Conservation (phyloP, 2,329 filamentous ascomycete genomes). For the Massarina eburnea region DNA sequence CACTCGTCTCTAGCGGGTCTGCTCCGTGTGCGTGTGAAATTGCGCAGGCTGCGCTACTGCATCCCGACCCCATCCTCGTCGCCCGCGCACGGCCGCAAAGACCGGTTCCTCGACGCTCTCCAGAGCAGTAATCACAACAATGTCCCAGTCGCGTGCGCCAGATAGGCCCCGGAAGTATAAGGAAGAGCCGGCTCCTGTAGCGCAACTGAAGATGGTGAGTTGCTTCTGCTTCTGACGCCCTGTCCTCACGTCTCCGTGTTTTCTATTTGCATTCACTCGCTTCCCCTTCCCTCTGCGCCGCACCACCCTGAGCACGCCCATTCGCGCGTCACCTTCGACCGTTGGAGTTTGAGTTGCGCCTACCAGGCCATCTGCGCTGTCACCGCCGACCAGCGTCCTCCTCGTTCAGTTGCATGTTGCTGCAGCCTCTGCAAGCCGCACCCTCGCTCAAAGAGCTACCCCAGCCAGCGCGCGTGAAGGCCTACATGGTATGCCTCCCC, state of each 20-base stretch:
- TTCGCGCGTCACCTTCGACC: constrained; percentile 24
- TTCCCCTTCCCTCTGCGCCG: constrained; percentile 19
- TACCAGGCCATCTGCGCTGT: constrained; percentile 19
- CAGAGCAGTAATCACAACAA: constrained; percentile 42
- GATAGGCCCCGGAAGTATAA: constrained; percentile 48
- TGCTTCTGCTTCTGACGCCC: constrained; percentile 41
- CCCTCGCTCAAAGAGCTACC: constrained; percentile 33
- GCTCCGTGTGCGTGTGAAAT: constrained; percentile 27
- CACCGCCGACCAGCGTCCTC: constrained; percentile 34
- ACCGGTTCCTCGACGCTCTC: constrained; percentile 35
- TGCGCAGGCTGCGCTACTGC: constrained; percentile 44
- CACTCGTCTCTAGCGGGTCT: constrained; percentile 1
- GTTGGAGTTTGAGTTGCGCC: constrained; percentile 30
- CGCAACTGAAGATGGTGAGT: constrained; percentile 46
- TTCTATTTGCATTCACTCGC: constrained; percentile 9
- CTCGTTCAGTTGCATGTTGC: constrained; percentile 42
- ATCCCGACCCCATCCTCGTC: constrained; percentile 33
- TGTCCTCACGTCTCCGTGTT: constrained; percentile 6
- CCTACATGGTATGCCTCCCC: constrained; percentile 48
- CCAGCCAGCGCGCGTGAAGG: constrained; percentile 37
- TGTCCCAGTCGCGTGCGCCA: constrained; percentile 45
- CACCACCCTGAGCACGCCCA: constrained; percentile 11
- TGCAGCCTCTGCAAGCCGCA: constrained; percentile 43
- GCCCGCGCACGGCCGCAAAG: constrained; percentile 29
- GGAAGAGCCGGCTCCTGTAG: constrained; percentile 48